Evolutionary conservation across 163 green algal genomes (phyloP).

Genomic region (Trebouxiophyceae sp.): DNA sequence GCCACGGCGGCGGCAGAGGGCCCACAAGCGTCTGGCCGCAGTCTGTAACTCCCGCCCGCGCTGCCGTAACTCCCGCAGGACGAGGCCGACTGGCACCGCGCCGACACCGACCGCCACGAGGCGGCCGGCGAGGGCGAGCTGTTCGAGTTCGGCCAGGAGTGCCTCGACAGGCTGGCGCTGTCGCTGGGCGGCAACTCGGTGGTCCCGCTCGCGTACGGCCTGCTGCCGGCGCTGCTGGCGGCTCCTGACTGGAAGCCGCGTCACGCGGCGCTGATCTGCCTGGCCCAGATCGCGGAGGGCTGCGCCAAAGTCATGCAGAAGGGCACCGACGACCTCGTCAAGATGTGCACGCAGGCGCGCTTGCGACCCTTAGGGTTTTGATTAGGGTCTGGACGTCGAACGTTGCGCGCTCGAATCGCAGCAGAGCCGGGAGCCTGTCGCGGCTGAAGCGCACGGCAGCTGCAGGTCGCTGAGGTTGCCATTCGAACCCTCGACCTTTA

Average conservation of each 20-base stretch:
- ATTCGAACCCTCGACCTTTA: too few relatives aligned
- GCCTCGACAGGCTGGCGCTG: slow-evolving; percentile 59
- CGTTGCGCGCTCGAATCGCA: too few relatives aligned
- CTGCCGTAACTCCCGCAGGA: slow-evolving; percentile 50
- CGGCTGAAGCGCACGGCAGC: too few relatives aligned
- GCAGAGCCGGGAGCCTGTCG: too few relatives aligned
- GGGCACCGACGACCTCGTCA: slow-evolving; percentile 62
- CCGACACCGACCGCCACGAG: slow-evolving; percentile 63
- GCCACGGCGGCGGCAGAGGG: too few relatives aligned
- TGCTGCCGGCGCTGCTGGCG: slow-evolving; percentile 30
- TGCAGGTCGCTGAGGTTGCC: too few relatives aligned
- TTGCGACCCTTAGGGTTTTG: too few relatives aligned
- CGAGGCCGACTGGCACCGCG: slow-evolving; percentile 55
- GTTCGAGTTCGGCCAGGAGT: slow-evolving; percentile 74
- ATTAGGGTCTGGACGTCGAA: too few relatives aligned
- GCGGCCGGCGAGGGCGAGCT: slow-evolving; percentile 74
- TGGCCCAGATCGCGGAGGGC: slow-evolving; percentile 96
- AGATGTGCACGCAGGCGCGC: slow-evolving; percentile 77
- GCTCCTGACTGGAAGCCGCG: slow-evolving; percentile 72
- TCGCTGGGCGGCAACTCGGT: slow-evolving; percentile 86
- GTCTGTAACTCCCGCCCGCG: too few relatives aligned
- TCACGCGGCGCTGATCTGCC: slow-evolving; percentile 86
- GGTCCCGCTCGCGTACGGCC: slow-evolving; percentile 55
- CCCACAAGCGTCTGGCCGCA: too few relatives aligned
- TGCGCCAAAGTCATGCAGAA: slow-evolving; percentile 89